Evolutionary conservation across 2,329 filamentous ascomycete species (phyloP).

Genomic region (Aureobasidium musti): DNA sequence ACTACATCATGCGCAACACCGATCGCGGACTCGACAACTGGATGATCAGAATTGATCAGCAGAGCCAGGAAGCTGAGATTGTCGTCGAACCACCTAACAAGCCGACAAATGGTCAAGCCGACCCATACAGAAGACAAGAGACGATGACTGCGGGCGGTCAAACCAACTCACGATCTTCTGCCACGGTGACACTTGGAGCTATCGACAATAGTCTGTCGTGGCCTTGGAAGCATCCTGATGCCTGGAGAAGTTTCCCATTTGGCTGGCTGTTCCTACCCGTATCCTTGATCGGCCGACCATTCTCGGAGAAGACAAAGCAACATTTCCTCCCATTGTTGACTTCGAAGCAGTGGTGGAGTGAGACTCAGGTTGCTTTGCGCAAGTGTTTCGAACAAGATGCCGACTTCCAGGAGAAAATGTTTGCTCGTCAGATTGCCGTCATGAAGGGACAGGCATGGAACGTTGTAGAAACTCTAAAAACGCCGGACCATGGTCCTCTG

Average conservation of each 20-base stretch:
- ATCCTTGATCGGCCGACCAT: conserved; percentile 91
- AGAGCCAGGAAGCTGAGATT: conserved; percentile 79
- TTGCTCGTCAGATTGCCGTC: conserved; percentile 94
- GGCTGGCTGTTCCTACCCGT: conserved; percentile 98
- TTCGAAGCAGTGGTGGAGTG: conserved; percentile 94
- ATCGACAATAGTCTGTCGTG: conserved; percentile 98
- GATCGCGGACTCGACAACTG: conserved; percentile 96
- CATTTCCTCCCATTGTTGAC: conserved; percentile 96
- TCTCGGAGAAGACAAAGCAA: conserved; percentile 87
- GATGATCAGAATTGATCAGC: conserved; percentile 97
- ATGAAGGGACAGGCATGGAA: conserved; percentile 99
- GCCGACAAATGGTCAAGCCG: conserved; percentile 41
- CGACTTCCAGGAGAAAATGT: conserved; percentile 99
- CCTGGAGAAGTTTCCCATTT: conserved; percentile 89
- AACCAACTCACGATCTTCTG: conserved; percentile 40
- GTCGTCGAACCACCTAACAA: conserved; percentile 79
- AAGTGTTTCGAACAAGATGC: conserved; percentile 87
- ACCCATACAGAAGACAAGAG: conserved; percentile 60
- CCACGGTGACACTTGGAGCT: conserved; percentile 66
- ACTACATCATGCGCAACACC: conserved; percentile 99
- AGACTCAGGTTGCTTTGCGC: conserved; percentile 84
- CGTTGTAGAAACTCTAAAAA: conserved; percentile 95
- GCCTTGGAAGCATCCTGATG: conserved; percentile 99
- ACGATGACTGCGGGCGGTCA: conserved; percentile 75
- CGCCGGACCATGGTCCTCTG: conserved; percentile 84